Evolutionary conservation across 352 stramenopile genomes (phyloP), one percentile per base, ranked within the genome.

Genomic region (Phytopythium litorale): DNA sequence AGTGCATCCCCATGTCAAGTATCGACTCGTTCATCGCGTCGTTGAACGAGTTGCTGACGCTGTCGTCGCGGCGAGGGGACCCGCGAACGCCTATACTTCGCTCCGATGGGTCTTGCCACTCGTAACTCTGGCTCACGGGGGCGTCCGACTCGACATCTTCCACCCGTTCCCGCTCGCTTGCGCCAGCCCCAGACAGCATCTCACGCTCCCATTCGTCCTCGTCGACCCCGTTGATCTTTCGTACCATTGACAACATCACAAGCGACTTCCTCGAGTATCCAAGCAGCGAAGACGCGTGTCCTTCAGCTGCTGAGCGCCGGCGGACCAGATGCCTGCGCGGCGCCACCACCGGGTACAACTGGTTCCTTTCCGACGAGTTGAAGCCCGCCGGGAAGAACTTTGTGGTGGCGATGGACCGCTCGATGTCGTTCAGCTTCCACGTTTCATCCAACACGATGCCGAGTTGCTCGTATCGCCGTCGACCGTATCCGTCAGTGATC

Each of bases 391-490:
- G 67, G 7, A 77, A 74, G 45, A 87, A 93, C 42, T 78, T 82
- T 8, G 71, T 64, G 13, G 64, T 52, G 0, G 72, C 75, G 16
- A 90, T 76, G 33, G 77, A 69, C 53, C 64, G 66, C 56, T 93
- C 84, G n/a, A 84, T 70, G 18, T 91, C 84, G 32, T 73, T 90
- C 4, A 93, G 63, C 38, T 84, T 77, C 84, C 84, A 93, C 21
- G 19, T 50, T 1, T 59, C 54, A 30, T 59, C 54, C 54, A 49
- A 16, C 7, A 18, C 3, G 7, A 45, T 48, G 30, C 53, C 53
- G n/a, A 46, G n/a, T 11, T 58, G 53, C 4, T 58, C 53, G 21
- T 49, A 58, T 21, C 53, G 53, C 32, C 53, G 53, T 4, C 23
- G 32, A 6, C 33, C 37, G 16, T 30, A 40, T 7, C 53, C 53